Conservation (phyloP, 2,329 filamentous ascomycete species). For the Diplocarpon mali region DNA sequence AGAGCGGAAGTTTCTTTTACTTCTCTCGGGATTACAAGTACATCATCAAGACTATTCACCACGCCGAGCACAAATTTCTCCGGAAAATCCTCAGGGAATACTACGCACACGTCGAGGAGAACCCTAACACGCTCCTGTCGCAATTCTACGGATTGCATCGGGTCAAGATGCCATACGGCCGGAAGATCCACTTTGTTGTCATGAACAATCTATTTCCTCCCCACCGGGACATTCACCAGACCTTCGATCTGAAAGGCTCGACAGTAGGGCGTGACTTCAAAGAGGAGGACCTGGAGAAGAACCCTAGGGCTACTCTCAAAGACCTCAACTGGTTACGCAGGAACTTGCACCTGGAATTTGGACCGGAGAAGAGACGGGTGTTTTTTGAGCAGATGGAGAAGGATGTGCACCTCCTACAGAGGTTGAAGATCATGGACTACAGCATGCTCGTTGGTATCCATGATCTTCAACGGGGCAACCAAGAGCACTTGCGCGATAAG, state of each 20-base stretch:
- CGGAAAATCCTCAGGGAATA: conserved; percentile 81
- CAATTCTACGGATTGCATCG: conserved; percentile 96
- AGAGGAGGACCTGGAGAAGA: conserved; percentile 78
- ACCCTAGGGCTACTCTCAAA: conserved; percentile 87
- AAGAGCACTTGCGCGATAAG: conserved; percentile 83
- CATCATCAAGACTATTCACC: conserved; percentile 99
- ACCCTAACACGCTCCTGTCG: conserved; percentile 92
- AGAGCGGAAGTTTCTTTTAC: conserved; percentile 99
- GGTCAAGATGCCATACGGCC: conserved; percentile 95
- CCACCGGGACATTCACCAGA: conserved; percentile 93
- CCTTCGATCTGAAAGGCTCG: conserved; percentile 93
- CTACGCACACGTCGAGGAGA: conserved; percentile 82
- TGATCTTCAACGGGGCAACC: conserved; percentile 80
- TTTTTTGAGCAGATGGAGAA: conserved; percentile 83
- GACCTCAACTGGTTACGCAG: conserved; percentile 93
- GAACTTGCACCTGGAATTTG: conserved; percentile 76
- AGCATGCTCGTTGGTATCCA: conserved; percentile 92
- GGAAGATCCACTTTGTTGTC: conserved; percentile 98
- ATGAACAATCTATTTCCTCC: conserved; percentile 99
- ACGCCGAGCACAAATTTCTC: conserved; percentile 82
- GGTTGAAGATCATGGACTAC: conserved; percentile 96
- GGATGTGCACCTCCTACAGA: conserved; percentile 79
- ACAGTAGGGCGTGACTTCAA: conserved; percentile 86
- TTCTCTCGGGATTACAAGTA: conserved; percentile 99
- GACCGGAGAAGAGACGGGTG: conserved; percentile 73